A percentile compares a stretch with the other conserved stretches of the same genome.
These are phyloP conservation scores for Epichloe brachyelytri DNA, from an alignment of 2,329 filamentous ascomycete species.

Conservation along the genomic window DNA sequence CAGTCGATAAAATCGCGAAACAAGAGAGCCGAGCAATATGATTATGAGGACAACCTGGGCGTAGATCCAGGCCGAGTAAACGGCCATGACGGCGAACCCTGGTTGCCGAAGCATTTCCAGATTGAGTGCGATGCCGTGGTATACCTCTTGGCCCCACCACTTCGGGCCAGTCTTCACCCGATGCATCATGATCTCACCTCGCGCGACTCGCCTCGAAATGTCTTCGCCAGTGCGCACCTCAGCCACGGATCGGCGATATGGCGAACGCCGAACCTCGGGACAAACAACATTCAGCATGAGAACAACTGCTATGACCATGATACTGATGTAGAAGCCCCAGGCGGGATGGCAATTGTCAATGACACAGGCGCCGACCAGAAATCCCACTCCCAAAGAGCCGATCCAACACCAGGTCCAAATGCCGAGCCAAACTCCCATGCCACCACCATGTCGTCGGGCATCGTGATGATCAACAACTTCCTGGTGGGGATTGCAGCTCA, in stretches of 20 bases:
- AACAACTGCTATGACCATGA: slow-evolving; percentile 51
- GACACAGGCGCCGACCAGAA: slow-evolving; percentile 56
- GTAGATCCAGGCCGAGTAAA: slow-evolving; percentile 72
- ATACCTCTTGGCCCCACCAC: slow-evolving; percentile 68
- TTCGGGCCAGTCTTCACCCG: slow-evolving; percentile 56
- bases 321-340: slow-evolving; percentile 66
- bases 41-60: slow-evolving; percentile 63
- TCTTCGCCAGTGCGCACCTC: slow-evolving; percentile 44
- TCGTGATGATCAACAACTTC: slow-evolving; percentile 56
- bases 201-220: slow-evolving; percentile 46
- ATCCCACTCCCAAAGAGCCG: slow-evolving; percentile 58
- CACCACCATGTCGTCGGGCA: slow-evolving; percentile 60
- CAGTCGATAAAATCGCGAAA: slow-evolving; percentile 54
- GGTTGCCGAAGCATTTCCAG: slow-evolving; percentile 60
- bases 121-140: slow-evolving; percentile 54
- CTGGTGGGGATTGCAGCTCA: slow-evolving; percentile 59
- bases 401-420: slow-evolving; percentile 69
- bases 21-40: slow-evolving; percentile 57
- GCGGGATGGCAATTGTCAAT: slow-evolving; percentile 51
- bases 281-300: slow-evolving; percentile 57
- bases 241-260: slow-evolving; percentile 53
- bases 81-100: slow-evolving; percentile 56
- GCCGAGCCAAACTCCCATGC: slow-evolving; percentile 68
- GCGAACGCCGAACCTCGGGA: slow-evolving; percentile 58
- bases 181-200: slow-evolving; percentile 67